Percentiles rank a stretch among this genome's conserved stretches.
phyloP scores from a whole-genome alignment of 331 rosid species.

The Acacia concinna region DNA sequence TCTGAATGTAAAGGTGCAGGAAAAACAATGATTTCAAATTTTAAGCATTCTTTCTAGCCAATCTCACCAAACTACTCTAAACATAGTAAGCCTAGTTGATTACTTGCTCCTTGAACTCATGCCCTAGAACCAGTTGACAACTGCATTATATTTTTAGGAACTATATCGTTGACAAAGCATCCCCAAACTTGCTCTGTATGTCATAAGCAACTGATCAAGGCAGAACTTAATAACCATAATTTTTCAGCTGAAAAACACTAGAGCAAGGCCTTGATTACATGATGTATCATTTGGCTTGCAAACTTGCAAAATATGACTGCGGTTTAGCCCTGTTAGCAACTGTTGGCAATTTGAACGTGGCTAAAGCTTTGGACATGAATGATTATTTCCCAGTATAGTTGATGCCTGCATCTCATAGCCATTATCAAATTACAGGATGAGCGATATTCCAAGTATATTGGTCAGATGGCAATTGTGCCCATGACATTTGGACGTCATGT shows the following conservation, averaged over 20 bases:
- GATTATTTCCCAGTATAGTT: neutral
- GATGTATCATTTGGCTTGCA: neutral
- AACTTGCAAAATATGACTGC: too few relatives aligned
- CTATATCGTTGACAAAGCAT: neutral
- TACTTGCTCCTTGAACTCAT: neutral
- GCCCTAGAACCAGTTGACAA: neutral
- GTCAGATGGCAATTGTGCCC: conserved; percentile 94
- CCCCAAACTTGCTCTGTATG: neutral
- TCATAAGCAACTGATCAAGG: conserved; percentile 1
- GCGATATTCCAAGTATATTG: conserved; percentile 77
- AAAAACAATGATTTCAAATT: neutral
- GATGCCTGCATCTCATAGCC: conserved; percentile 19
- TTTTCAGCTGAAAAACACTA: neutral
- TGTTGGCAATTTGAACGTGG: neutral
- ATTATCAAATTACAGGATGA: conserved; percentile 66
- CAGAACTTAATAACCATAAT: neutral
- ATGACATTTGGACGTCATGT: conserved; percentile 92
- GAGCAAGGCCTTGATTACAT: neutral
- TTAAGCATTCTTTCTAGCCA: neutral
- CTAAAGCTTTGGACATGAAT: neutral
- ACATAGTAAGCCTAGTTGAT: neutral
- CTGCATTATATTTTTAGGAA: neutral
- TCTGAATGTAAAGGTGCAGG: neutral
- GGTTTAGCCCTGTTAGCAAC: too few relatives aligned
- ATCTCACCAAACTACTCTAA: neutral